phyloP scores from a whole-genome alignment of 148 eudicot genomes.

The Suaeda aralocaspica region DNA sequence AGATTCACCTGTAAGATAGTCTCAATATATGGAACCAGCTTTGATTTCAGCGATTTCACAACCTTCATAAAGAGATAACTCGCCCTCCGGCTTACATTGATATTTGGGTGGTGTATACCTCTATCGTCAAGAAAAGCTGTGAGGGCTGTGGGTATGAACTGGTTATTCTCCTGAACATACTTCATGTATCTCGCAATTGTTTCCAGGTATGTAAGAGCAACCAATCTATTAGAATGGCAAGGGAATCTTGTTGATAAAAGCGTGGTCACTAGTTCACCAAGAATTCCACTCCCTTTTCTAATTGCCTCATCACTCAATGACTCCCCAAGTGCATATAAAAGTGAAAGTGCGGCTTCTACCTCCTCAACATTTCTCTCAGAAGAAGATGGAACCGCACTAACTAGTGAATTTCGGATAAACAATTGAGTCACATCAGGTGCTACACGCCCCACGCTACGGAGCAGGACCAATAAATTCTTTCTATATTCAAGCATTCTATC shows the following conservation, averaged over 20 bases:
- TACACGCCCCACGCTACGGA: conserved; percentile 83
- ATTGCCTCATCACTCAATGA: conserved; percentile 72
- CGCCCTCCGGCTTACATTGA: conserved; percentile 81
- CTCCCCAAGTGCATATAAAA: conserved; percentile 87
- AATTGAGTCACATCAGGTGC: conserved; percentile 81
- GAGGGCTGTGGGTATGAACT: conserved; percentile 66
- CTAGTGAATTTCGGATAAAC: conserved; percentile 70
- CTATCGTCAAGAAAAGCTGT: conserved; percentile 87
- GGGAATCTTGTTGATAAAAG: conserved; percentile 81
- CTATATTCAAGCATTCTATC: conserved; percentile 87
- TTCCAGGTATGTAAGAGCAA: conserved; percentile 86
- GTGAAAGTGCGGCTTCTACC: conserved; percentile 89
- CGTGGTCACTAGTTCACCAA: conserved; percentile 82
- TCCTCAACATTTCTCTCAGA: conserved; percentile 81
- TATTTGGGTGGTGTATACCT: conserved; percentile 89
- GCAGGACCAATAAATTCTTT: conserved; percentile 73
- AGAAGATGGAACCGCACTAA: conserved; percentile 53
- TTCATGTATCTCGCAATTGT: conserved; percentile 79
- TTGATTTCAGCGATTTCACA: conserved; percentile 76
- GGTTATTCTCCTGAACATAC: conserved; percentile 68
- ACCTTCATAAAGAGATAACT: conserved; percentile 95
- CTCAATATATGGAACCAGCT: conserved; percentile 85
- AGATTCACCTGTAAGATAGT: conserved; percentile 77
- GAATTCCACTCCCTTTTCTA: conserved; percentile 59
- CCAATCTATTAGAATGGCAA: conserved; percentile 85